phyloP scores from a whole-genome alignment of 768 basidiomycete genomes.

The Cystofilobasidium bisporidii region DNA sequence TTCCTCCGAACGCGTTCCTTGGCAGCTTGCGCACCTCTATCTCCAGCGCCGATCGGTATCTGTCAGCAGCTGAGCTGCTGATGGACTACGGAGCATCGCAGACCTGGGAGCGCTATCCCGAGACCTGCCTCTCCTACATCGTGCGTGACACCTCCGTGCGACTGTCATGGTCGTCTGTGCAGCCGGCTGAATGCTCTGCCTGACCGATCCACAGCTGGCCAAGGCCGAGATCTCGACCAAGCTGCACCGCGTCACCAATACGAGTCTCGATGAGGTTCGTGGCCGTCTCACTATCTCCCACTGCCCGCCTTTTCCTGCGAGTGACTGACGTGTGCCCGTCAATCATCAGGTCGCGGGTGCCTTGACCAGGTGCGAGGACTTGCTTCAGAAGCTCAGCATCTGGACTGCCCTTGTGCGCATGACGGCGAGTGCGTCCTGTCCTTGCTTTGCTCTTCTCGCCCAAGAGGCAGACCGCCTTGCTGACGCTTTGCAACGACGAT shows the following conservation, averaged over 20 bases:
- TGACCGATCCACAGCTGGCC: background rate
- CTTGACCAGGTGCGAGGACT: background rate
- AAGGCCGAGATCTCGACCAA: background rate
- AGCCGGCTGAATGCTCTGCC: no score
- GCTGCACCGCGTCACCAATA: background rate
- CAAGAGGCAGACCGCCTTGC: background rate
- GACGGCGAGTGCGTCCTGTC: background rate
- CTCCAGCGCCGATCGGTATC: background rate
- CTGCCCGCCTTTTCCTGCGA: no score
- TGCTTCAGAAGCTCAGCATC: background rate
- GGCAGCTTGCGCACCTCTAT: background rate
- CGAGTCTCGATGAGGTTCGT: background rate
- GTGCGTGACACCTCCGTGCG: background rate
- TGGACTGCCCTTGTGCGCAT: background rate
- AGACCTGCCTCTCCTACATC: background rate
- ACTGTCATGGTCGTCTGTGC: no score
- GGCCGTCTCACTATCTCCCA: no score
- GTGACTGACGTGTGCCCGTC: no score
- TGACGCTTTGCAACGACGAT: background rate
- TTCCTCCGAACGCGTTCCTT: no score
- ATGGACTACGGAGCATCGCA: background rate
- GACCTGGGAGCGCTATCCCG: background rate
- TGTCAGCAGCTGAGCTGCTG: background rate
- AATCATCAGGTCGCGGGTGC: background rate
- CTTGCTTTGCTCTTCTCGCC: background rate